Conservation (phyloP, 345 rosid species). For the Salix dunnii region DNA sequence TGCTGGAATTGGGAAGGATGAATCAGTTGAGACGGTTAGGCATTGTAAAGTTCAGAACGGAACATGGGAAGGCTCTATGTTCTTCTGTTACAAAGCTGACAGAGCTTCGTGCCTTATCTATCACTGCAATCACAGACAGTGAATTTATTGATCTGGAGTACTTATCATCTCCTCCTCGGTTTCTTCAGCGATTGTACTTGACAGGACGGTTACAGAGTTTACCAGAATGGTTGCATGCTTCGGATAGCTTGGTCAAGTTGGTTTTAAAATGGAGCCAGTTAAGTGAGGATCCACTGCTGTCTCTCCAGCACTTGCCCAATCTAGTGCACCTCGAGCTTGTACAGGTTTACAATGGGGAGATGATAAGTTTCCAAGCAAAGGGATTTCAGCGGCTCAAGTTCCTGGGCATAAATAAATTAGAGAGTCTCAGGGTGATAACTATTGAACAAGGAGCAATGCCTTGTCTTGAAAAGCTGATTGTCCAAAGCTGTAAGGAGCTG, state of each 20-base stretch:
- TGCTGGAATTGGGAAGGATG: neutral
- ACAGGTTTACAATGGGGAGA: neutral
- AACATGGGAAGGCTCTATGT: constrained; percentile 6
- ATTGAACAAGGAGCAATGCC: constrained; percentile 2
- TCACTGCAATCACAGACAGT: constrained; percentile 18
- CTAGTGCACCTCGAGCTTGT: neutral
- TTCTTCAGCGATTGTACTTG: neutral
- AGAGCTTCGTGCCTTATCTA: constrained; percentile 23
- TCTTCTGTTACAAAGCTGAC: constrained; percentile 2
- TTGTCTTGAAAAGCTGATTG: constrained; percentile 5
- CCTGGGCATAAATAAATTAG: constrained; percentile 7
- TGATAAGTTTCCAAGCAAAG: neutral
- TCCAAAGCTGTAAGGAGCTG: constrained; percentile 12
- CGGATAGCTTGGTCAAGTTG: neutral
- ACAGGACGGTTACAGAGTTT: neutral
- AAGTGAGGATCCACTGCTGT: neutral
- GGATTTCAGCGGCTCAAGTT: neutral
- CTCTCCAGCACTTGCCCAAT: constrained; percentile 4
- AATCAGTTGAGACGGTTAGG: constrained; percentile 7
- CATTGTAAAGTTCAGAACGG: constrained; percentile 1
- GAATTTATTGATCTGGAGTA: constrained; percentile 32
- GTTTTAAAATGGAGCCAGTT: neutral
- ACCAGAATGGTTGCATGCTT: constrained; percentile 1
- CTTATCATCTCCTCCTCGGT: constrained; percentile 20
- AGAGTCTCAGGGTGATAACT: neutral